These are phyloP conservation scores for Trichoderma polysporum DNA, from an alignment of 2,329 filamentous ascomycete genomes.

Conservation along the genomic window DNA sequence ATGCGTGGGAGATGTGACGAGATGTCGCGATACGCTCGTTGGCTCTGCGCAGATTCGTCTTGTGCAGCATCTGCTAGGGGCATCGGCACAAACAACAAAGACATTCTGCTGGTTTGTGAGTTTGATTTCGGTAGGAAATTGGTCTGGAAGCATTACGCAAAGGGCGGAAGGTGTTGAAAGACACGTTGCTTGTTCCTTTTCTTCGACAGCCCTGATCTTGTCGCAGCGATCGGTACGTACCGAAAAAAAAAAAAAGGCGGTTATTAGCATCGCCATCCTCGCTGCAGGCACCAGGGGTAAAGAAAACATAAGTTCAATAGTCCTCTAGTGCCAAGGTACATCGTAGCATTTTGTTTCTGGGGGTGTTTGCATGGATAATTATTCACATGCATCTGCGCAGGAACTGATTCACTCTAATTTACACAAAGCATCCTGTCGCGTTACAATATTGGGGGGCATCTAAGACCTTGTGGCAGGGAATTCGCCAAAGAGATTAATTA, in stretches of 20 bases:
- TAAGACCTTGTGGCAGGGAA: slow-evolving; percentile 1
- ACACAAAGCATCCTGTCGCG: slow-evolving; percentile 6
- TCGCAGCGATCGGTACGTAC: neutral
- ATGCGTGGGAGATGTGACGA: neutral
- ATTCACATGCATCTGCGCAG: neutral
- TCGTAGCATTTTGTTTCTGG: neutral
- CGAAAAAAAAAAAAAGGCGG: neutral
- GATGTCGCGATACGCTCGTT: neutral
- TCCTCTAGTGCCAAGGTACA: neutral
- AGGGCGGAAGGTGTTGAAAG: neutral
- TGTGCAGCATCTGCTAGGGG: neutral
- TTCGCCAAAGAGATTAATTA: neutral
- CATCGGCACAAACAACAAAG: neutral
- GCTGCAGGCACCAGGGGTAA: slow-evolving; percentile 1
- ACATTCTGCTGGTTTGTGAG: neutral
- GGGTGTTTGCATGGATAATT: neutral
- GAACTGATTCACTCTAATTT: neutral
- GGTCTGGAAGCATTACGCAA: neutral
- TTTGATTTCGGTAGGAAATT: neutral
- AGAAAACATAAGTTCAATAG: neutral
- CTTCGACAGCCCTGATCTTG: neutral
- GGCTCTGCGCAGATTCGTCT: neutral
- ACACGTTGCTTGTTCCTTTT: neutral
- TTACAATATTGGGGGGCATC: neutral
- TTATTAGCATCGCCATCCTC: neutral